A percentile compares a stretch with the other conserved stretches of the same genome.
Evolutionary conservation across 345 rosid species (phyloP).

Genomic region (Eucalyptus albens): DNA sequence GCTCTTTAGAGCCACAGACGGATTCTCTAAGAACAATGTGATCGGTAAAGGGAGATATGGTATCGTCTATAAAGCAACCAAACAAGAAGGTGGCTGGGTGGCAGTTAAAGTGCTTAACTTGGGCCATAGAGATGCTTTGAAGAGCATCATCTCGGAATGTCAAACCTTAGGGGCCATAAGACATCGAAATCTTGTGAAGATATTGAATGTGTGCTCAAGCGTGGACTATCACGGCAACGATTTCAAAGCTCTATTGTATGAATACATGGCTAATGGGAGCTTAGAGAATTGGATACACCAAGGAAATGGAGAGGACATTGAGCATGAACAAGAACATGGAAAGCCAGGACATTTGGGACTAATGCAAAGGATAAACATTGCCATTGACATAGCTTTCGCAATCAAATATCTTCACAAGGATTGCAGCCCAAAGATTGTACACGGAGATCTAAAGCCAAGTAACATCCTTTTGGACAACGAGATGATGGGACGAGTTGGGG

Average conservation of each 20-base stretch:
- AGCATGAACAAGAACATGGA: not conserved
- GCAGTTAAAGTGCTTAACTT: not conserved
- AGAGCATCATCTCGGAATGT: not conserved
- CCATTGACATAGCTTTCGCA: not conserved
- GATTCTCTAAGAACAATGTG: not conserved
- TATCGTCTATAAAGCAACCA: not conserved
- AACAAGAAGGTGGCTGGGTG: not conserved
- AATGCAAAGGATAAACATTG: not conserved
- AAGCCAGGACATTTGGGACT: not conserved
- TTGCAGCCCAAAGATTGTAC: not conserved
- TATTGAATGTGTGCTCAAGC: fast-evolving
- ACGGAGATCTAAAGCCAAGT: no score
- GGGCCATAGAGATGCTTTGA: not conserved
- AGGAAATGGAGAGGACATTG: not conserved
- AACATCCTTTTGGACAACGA: no score
- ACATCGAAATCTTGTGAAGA: not conserved
- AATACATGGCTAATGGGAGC: not conserved
- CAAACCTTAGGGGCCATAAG: not conserved
- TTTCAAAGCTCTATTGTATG: not conserved
- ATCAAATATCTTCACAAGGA: not conserved
- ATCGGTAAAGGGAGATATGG: not conserved
- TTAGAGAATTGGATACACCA: not conserved
- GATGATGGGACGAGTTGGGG: no score
- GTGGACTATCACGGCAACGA: not conserved
- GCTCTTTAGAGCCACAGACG: fast-evolving